Conservation (phyloP, 2,329 filamentous ascomycete genomes). For the Escovopsis weberi region DNA sequence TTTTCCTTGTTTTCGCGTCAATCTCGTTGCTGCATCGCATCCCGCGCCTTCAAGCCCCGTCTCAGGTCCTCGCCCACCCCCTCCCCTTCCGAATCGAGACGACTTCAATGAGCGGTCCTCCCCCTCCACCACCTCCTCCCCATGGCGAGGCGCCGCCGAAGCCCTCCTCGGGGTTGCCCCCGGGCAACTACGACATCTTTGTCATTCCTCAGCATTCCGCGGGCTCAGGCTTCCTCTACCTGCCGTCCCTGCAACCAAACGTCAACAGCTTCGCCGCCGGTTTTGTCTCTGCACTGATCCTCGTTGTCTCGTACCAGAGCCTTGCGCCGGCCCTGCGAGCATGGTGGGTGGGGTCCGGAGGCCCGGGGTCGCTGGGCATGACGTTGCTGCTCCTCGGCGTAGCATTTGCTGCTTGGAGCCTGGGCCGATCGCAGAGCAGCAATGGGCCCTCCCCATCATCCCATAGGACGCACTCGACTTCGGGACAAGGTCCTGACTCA, state of each 20-base stretch:
- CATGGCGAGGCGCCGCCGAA: slow-evolving; percentile 67
- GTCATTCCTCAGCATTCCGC: slow-evolving; percentile 86
- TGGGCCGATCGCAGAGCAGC: slow-evolving; percentile 24
- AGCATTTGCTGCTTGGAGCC: slow-evolving; percentile 62
- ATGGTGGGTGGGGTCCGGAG: slow-evolving; percentile 59
- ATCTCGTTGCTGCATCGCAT: background rate
- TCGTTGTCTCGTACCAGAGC: slow-evolving; percentile 57
- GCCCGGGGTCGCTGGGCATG: slow-evolving; percentile 59
- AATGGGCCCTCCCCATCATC: slow-evolving; percentile 9
- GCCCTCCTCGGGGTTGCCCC: slow-evolving; percentile 52
- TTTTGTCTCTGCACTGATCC: slow-evolving; percentile 59
- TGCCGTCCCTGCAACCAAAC: slow-evolving; percentile 77
- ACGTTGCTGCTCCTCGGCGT: slow-evolving; percentile 57
- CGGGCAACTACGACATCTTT: slow-evolving; percentile 94
- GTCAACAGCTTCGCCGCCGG: slow-evolving; percentile 86
- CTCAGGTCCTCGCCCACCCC: background rate
- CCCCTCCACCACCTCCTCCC: slow-evolving; percentile 73
- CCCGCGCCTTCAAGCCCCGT: background rate
- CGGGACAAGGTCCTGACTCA: slow-evolving; percentile 4
- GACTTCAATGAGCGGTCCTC: slow-evolving; percentile 15
- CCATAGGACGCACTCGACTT: background rate
- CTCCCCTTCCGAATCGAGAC: background rate
- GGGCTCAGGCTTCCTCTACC: slow-evolving; percentile 79
- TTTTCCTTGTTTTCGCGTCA: background rate
- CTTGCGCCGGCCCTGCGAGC: slow-evolving; percentile 58